These are phyloP conservation scores for Annulohypoxylon bovei DNA, from an alignment of 495 filamentous ascomycete species.

Conservation along the genomic window DNA sequence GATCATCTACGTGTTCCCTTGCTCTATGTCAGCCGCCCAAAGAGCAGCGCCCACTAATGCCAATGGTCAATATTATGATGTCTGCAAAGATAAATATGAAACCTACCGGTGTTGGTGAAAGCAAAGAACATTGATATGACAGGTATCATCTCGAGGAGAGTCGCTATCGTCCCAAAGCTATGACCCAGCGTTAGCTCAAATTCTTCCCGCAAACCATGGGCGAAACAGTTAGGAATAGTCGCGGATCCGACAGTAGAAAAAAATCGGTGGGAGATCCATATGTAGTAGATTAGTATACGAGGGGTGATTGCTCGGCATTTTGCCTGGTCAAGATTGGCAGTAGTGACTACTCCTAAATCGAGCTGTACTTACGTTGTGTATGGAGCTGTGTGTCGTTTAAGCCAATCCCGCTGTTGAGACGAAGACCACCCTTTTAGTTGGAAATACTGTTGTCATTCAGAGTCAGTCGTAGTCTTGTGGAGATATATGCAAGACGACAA, in stretches of 20 bases:
- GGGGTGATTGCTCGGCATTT: neutral
- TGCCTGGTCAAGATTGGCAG: neutral
- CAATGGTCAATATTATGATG: slow-evolving; percentile 35
- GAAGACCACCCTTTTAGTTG: slow-evolving; percentile 85
- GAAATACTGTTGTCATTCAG: slow-evolving; percentile 69
- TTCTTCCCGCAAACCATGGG: slow-evolving; percentile 24
- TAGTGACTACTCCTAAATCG: neutral
- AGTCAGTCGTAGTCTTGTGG: slow-evolving; percentile 30
- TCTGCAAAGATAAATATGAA: neutral
- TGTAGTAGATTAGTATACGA: neutral
- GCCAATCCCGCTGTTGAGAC: slow-evolving; percentile 68
- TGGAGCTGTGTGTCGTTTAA: slow-evolving; percentile 68
- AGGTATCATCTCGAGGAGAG: slow-evolving; percentile 85
- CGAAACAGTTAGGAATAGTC: slow-evolving; percentile 8
- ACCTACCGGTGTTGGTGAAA: slow-evolving; percentile 83
- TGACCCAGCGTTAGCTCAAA: slow-evolving; percentile 9
- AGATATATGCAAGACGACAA: slow-evolving; percentile 6
- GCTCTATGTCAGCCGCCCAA: slow-evolving; percentile 93
- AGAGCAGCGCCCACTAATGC: slow-evolving; percentile 79
- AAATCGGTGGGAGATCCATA: no score
- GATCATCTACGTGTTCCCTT: slow-evolving; percentile 59
- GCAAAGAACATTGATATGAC: slow-evolving; percentile 83
- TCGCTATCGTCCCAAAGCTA: slow-evolving; percentile 81
- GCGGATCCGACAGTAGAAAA: neutral
- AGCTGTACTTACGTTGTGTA: slow-evolving; percentile 75